Evolutionary conservation across 2,329 filamentous ascomycete species (phyloP), one percentile per base, ranked within the genome.

Genomic region (Diaporthe sp.): DNA sequence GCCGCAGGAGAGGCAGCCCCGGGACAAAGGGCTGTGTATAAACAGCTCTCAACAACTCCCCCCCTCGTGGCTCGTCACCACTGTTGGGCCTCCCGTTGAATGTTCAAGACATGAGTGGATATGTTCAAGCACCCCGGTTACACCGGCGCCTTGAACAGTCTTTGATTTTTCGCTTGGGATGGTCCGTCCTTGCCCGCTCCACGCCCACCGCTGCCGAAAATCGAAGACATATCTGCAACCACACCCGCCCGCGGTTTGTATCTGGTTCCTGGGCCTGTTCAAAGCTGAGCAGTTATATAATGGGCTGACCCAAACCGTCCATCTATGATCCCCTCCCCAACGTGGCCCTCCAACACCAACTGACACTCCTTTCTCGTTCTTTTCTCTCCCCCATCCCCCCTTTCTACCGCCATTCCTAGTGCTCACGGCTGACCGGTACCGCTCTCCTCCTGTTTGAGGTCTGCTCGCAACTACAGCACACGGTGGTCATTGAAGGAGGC

Each of bases 91-190:
- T 74, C 37, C 31, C 57, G 67, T 31, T 51, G 70, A 49, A 55
- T 61, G 22, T 77, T 69, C 76, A 72, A 77, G 76, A 77, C 76
- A 77, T 71, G 74, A 57, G 76, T 77, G 74, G 71, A 74, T 76
- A 46, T 71, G 49, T 58, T 68, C 74, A 72, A 72, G 75, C 68
- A 65, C 22, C 42, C 25, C 42, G 71, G 76, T 77, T 68, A 77
- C 76, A 74, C 74, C 19, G 58, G 62, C 62, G 28, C 70, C 34
- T 72, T 75, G 70, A 61, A 72, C 55, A 62, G 74, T 76, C 71
- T 77, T 76, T 76, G 71, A 69, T 67, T 75, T 49, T 72, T 77
- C 76, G 76, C 76, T 77, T 77, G 74, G 62, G 74, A 74, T 74
- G 76, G 59, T 72, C 74, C 74, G 74, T 72, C 71, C 59, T 57